Evolutionary conservation across 1,284 basidiomycete genomes (phyloP), one percentile per base, ranked within the genome.

Genomic region (Cutaneotrichosporon spelunceum): DNA sequence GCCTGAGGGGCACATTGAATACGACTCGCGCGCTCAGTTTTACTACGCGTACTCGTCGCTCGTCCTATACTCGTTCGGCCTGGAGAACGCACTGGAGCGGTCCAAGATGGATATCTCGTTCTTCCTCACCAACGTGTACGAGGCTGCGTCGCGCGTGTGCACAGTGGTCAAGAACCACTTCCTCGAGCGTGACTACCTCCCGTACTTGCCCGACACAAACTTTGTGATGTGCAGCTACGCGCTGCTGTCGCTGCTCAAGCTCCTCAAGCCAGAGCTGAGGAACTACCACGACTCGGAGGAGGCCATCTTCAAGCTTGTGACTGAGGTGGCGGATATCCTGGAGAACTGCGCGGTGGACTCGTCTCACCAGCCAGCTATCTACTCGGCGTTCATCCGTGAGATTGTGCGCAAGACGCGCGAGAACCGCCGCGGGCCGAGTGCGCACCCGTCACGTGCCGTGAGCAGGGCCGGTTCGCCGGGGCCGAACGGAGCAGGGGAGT

Each of bases 41-140:
- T 92, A 90, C 76, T 89, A 84, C 78, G 84, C 90, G 73, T 94
- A 95, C 73, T 86, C 88, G 30, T 86, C 88, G 75, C 83, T 95
- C 50, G 89, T 93, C 24, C 82, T 97, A 68, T 94, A 96, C 75
- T 94, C 93, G 8, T 98, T 97, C 70, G 93, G 94, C 3, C 83
- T 98, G 59, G 93, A 98, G 78, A 91, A 95, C 72, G 90, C 94
- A 3, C 81, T 96, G 58, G 93, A 95, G 66, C 58, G 76, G n/a
- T 68, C 73, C 29, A 76, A 75, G 57, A 73, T 75, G 71, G 78
- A 93, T 72, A 88, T 91, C 53, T 88, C 88, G 0, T 88, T 93
- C 80, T 94, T 94, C 82, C 91, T 93, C 72, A 84, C 87, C 4
- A 86, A 90, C 44, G 90, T 90, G 60, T 87, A 93, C 75, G 84